Base-by-base conservation (phyloP, 2,329 filamentous ascomycete genomes). In the Cytospora chrysosperma region DNA sequence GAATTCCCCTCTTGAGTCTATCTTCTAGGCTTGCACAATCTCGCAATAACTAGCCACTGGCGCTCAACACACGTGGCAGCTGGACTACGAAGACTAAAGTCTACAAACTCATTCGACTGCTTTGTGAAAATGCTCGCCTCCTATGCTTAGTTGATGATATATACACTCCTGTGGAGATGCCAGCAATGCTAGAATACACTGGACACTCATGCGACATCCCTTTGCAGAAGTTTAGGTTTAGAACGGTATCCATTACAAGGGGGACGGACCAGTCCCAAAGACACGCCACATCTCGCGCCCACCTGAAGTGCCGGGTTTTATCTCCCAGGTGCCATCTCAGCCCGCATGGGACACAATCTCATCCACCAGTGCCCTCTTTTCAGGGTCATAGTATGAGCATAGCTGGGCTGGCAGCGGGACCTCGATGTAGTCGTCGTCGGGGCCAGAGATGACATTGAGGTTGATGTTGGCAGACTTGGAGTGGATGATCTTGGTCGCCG, bases 281-380 rank as follows among this genome's bases (percentile, higher is more conserved):
- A n/a, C n/a, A 24, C 19, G 40, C 40, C 19, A 7, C n/a, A n/a
- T n/a, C 19, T 21, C 19, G 21, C 43, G n/a, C 43, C n/a, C 9
- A 24, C 8, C n/a, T 1, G 43, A 47, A n/a, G n/a, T 47, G 43
- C 43, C 43, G 2, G n/a, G 12, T 24, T 4, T 24, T 47, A 4
- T 24, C n/a, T 12, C 10, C 24, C 7, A 3, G n/a, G 43, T 24
- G n/a, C 43, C 24, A 49, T 58, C 54, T 69, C 82, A 97, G 62
- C 94, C 93, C 67, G 91, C 87, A 78, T 98, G 94, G 72, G 95
- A 93, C 21, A 99, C 95, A 75, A 99, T 98, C 83, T 98, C 94
- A 72, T 88, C 97, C 30, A 94, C 85, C 67, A 98, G 74, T 68
- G 90, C 87, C 26, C 91, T 90, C 76, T 92, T 85, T 57, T 74